Conservation (phyloP, 768 basidiomycete species). For the Russula olivacea region DNA sequence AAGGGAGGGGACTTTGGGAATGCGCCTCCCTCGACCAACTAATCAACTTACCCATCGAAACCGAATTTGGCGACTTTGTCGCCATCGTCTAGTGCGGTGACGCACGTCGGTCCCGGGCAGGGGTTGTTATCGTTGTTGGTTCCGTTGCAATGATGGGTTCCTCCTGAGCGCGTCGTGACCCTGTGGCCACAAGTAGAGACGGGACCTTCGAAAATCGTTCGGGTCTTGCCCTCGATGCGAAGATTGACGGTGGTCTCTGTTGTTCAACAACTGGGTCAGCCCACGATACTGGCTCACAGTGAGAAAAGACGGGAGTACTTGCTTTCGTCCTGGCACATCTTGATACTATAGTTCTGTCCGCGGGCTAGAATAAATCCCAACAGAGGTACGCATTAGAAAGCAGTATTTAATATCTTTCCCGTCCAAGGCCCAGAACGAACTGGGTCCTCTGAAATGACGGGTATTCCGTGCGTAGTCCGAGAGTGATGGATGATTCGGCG, state of each 20-base stretch:
- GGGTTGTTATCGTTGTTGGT: constrained; percentile 36
- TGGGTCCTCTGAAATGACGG: too few species aligned
- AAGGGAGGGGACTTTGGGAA: too few species aligned
- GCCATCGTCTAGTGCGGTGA: constrained; percentile 42
- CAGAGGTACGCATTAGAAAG: neutral
- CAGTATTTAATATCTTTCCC: too few species aligned
- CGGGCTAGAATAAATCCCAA: neutral
- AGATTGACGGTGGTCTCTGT: neutral
- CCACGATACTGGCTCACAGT: neutral
- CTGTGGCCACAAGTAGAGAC: neutral
- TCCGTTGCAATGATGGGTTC: constrained; percentile 41
- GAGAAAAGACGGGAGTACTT: too few species aligned
- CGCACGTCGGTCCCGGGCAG: constrained; percentile 39
- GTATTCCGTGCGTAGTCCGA: too few species aligned
- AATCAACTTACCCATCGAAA: too few species aligned
- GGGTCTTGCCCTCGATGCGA: neutral
- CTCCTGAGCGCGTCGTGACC: constrained; percentile 36
- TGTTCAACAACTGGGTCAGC: neutral
- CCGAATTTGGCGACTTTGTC: too few species aligned
- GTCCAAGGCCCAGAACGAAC: too few species aligned
- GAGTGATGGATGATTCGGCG: too few species aligned
- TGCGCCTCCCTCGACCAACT: too few species aligned
- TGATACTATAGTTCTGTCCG: neutral
- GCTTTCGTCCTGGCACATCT: too few species aligned
- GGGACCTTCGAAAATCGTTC: too few species aligned